Evolutionary conservation across 352 stramenopile species (phyloP), one percentile per base, ranked within the genome.

Genomic region (Pseudoperonospora humuli): DNA sequence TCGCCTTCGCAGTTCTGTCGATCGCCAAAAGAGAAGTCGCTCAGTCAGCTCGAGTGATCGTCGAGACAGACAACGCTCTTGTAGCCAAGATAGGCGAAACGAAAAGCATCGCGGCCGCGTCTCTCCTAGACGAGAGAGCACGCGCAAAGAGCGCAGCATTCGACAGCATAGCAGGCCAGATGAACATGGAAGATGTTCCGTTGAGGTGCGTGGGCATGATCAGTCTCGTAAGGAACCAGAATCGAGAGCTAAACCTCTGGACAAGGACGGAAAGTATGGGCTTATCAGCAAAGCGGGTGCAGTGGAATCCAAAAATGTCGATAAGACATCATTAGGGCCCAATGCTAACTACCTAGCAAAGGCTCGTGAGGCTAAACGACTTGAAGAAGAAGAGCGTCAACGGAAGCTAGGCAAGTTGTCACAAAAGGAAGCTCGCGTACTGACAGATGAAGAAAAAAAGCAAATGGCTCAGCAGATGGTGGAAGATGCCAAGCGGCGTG

Each of bases 311-410:
- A 82, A 79, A 26, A 61, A 93, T 33, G 55, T 93, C 8, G 79
- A 93, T 57, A 81, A 61, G 43, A 60, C 73, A 8, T 86, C 76
- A 5, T 59, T 93, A 3, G 79, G 81, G n/a, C 82, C 82, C 0
- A 91, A 83, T 36, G 64, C 59, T 1, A 90, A 89, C 49, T 80
- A 84, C 15, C 34, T 93, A 5, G 75, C 67, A 20, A 77, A 84
- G 34, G 79, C 78, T 17, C 71, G 75, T 27, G 75, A 90, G 31
- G 72, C 70, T 7, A 78, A 79, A 32, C 68, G 70, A 1, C 60
- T 72, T 11, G 76, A 89, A 14, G 75, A 88, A 47, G 72, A 83
- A 41, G 79, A 86, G 9, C 61, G 77, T n/a, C 64, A 51, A 4
- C 69, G 61, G 7, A 88, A 84, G 38, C 55, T 91, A 2, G 56